These are phyloP conservation scores for Athelia psychrophila DNA, from an alignment of 1,284 basidiomycete species.

Conservation along the genomic window DNA sequence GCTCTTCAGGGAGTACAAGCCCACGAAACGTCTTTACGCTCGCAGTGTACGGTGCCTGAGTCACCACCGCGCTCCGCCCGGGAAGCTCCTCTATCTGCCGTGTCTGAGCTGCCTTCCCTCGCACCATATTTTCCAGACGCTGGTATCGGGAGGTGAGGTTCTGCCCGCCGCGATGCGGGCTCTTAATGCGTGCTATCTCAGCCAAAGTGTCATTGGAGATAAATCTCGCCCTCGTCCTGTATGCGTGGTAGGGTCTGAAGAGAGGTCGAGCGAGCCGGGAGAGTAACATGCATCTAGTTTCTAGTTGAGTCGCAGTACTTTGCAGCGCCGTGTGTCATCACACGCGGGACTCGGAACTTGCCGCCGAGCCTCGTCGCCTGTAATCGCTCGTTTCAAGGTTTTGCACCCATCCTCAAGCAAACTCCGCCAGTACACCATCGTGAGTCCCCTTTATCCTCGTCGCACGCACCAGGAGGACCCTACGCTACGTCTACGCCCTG, in stretches of 20 bases:
- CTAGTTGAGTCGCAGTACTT: no score
- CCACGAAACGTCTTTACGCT: slow-evolving; percentile 43
- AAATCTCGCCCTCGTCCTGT: neutral
- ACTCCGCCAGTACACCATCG: no score
- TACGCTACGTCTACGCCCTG: no score
- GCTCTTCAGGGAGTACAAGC: slow-evolving; percentile 56
- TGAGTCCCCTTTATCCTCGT: no score
- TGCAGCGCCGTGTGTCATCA: no score
- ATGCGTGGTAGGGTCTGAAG: neutral
- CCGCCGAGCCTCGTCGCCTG: no score
- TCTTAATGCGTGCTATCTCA: neutral
- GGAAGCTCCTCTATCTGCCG: slow-evolving; percentile 26
- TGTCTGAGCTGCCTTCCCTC: slow-evolving; percentile 39
- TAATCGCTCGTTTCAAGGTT: no score
- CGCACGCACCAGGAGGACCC: no score
- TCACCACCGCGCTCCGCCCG: slow-evolving; percentile 2
- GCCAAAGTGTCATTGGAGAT: neutral
- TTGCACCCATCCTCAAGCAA: no score
- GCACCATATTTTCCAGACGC: slow-evolving; percentile 51
- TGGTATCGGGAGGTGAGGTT: slow-evolving; percentile 51
- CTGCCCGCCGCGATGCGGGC: slow-evolving; percentile 33
- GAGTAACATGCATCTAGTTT: neutral
- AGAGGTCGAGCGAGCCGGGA: neutral
- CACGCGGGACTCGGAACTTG: no score
- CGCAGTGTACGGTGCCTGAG: neutral